A percentile compares a stretch with the other conserved stretches of the same genome.
Conservation (phyloP, 495 filamentous ascomycete genomes). For the Xylaria scruposa region DNA sequence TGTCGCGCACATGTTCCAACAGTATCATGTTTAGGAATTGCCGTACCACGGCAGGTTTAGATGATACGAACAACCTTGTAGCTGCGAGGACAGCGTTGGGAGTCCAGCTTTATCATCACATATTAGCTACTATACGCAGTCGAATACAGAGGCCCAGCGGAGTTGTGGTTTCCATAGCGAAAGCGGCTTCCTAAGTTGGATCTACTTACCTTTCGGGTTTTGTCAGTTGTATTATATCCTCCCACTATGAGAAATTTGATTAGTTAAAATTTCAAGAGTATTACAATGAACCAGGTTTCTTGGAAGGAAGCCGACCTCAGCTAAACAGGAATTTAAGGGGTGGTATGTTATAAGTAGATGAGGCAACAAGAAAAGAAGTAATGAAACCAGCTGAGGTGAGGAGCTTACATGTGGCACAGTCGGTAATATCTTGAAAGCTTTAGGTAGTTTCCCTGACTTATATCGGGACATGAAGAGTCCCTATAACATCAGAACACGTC, state of each 20-base stretch:
- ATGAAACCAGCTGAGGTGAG: not conserved
- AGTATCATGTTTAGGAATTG: slow-evolving; percentile 81
- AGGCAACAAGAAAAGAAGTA: not conserved
- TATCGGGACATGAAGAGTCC: slow-evolving; percentile 67
- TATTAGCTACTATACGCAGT: not conserved
- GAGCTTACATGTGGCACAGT: slow-evolving; percentile 69
- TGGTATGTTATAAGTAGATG: not conserved
- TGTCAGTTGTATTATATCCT: slow-evolving; percentile 82
- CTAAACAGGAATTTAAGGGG: no score
- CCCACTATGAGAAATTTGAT: slow-evolving; percentile 58
- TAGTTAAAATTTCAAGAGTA: not conserved
- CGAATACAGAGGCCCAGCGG: not conserved
- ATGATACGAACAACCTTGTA: slow-evolving; percentile 86
- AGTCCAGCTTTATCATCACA: slow-evolving; percentile 64
- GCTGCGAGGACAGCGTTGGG: slow-evolving; percentile 85
- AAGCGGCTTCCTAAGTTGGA: not conserved
- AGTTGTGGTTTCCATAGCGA: not conserved
- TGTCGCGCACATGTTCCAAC: slow-evolving; percentile 85
- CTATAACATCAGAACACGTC: slow-evolving; percentile 2
- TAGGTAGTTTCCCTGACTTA: slow-evolving; percentile 92
- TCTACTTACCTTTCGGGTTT: slow-evolving; percentile 63
- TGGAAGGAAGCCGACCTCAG: not conserved
- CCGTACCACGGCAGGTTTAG: slow-evolving; percentile 76
- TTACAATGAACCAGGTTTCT: not conserved
- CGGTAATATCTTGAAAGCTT: slow-evolving; percentile 96